These are phyloP conservation scores for Yamadazyma nakazawae DNA, from an alignment of 805 yeast species.

Conservation along the genomic window DNA sequence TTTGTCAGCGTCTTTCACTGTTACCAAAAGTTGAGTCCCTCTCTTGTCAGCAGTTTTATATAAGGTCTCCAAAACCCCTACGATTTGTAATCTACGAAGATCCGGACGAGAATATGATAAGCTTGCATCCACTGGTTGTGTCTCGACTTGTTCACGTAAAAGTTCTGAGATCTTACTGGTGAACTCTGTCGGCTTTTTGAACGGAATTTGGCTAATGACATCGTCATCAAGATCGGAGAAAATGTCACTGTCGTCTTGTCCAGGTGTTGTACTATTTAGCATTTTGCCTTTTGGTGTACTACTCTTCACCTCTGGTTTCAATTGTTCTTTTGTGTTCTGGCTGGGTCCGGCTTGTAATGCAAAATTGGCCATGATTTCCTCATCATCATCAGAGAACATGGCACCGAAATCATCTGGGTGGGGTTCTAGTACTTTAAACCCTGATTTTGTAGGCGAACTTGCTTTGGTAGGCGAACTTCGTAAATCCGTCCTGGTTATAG, in stretches of 20 bases:
- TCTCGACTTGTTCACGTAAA: conserved; percentile 1
- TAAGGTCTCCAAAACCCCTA: conserved; percentile 23
- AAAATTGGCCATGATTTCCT: conserved; percentile 7
- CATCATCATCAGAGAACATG: conserved; percentile 18
- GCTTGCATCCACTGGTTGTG: conserved; percentile 22
- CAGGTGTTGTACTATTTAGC: background rate
- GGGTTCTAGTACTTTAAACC: background rate
- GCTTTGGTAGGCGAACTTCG: background rate
- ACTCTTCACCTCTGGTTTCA: background rate
- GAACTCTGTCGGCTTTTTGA: conserved; percentile 6
- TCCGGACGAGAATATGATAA: conserved; percentile 45
- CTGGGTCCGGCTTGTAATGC: background rate
- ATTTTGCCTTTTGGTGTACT: background rate
- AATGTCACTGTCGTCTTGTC: background rate
- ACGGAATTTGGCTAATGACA: background rate
- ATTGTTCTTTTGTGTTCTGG: background rate
- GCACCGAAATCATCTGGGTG: background rate
- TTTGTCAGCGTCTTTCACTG: conserved; percentile 42
- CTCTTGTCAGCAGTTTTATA: conserved; percentile 27
- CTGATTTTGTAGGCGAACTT: background rate
- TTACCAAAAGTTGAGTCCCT: conserved; percentile 51
- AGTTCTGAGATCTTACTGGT: conserved; percentile 8
- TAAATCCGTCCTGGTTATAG: background rate
- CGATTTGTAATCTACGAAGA: conserved; percentile 49
- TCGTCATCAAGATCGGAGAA: background rate